Base-by-base conservation (phyloP, 2,329 filamentous ascomycete species). In the Claviceps quebecensis region DNA sequence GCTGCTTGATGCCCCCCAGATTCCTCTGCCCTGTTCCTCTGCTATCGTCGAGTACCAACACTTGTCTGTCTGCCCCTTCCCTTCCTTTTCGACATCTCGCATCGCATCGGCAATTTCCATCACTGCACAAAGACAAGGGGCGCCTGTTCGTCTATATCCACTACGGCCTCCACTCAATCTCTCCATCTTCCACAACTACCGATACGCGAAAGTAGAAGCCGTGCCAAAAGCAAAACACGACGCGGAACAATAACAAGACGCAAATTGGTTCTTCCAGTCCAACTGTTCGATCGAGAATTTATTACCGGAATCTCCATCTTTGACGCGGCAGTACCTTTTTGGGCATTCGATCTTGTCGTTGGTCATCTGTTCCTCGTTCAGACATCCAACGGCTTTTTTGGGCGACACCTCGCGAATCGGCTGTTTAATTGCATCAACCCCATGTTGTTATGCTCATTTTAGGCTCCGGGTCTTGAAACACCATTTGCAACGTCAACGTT, bases 391-490 rank as follows among this genome's bases (percentile, higher is more conserved):
- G 23, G 26, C 9, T 23, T 13, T 44, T 34, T 8, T 36, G 26
- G 26, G 50, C 29, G 22, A 52, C 50, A 45, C 29, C 39, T 34
- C 29, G 26, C 45, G 34, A 37, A 37, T 43, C 50, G 45, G 45
- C 45, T 49, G 37, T 47, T 26, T 34, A 9, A 45, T 29, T 45
- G 17, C 44, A 17, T 14, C 43, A 16, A 34, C 5, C 44, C 16
- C 36, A 36, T 47, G 49, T 46, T 23, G 37, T 41, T 38, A 41
- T 29, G 29, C 17, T 48, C 11, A 46, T 53, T 22, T 36, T 26
- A 36, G 39, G 36, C 47, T 48, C 19, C 52, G 43, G 36, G 36
- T 43, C 49, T 53, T 52, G 49, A 51, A 54, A 54, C 52, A 16
- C 37, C 36, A 16, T 19, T 29, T 44, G 49, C 47, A 54, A 47